Percentiles rank a stretch among this genome's conserved stretches.
Evolutionary conservation across 129 eudicot genomes (phyloP).

Genomic region (Silybum marianum): DNA sequence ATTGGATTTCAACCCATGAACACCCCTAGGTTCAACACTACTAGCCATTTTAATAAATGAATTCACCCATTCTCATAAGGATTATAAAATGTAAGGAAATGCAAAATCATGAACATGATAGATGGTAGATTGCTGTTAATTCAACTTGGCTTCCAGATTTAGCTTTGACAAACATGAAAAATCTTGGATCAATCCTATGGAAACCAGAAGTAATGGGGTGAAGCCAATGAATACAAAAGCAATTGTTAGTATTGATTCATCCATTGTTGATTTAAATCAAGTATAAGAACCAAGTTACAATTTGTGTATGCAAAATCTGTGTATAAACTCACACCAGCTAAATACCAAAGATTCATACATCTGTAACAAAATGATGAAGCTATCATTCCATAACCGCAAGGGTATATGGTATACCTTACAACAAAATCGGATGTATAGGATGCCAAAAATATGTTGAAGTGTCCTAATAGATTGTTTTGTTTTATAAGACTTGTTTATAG

Average conservation of each 20-base stretch:
- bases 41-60: background rate
- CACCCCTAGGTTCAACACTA: background rate
- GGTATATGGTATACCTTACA: background rate
- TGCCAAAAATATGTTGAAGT: background rate
- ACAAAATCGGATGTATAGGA: background rate
- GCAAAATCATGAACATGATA: background rate
- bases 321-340: slow-evolving; percentile 30
- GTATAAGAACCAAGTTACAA: slow-evolving; percentile 37
- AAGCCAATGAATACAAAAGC: background rate
- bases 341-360: slow-evolving; percentile 32
- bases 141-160: background rate
- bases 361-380: background rate
- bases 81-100: background rate
- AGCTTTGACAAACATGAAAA: slow-evolving; percentile 18
- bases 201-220: background rate
- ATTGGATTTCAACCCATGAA: no score
- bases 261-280: slow-evolving; percentile 34
- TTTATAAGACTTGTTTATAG: background rate
- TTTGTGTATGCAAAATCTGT: slow-evolving; percentile 28
- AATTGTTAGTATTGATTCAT: slow-evolving; percentile 21
- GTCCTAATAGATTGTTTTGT: background rate
- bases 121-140: background rate
- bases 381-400: background rate
- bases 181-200: background rate
- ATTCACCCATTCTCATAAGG: background rate